Percentiles rank a stretch among this genome's conserved stretches.
phyloP scores from a whole-genome alignment of 768 basidiomycete species.

The Mycena albidolilacea region DNA sequence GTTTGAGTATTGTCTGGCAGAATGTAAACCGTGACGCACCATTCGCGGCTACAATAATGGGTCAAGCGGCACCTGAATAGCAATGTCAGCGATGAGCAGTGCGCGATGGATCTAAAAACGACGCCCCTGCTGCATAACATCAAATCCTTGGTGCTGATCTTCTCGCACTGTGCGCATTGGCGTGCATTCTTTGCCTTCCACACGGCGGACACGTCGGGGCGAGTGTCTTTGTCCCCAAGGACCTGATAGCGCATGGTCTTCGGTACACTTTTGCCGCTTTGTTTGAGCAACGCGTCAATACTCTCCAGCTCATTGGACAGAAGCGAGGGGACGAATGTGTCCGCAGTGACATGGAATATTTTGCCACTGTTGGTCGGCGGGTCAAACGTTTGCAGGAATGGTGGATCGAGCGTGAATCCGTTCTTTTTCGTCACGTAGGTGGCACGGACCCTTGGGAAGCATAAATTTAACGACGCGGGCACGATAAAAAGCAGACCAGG shows the following conservation, averaged over 20 bases:
- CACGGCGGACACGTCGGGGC: constrained; percentile 34
- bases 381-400: constrained; percentile 33
- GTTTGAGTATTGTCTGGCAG: not conserved
- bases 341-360: constrained; percentile 43
- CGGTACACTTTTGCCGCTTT: constrained; percentile 24
- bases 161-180: constrained; percentile 42
- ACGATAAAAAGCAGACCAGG: constrained; percentile 15
- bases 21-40: constrained; percentile 35
- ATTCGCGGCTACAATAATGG: constrained; percentile 44
- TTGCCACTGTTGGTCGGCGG: constrained; percentile 9
- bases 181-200: constrained; percentile 41
- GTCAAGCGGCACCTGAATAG: constrained; percentile 21
- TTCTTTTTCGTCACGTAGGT: constrained; percentile 45
- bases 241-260: constrained; percentile 39
- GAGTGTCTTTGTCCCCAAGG: constrained; percentile 38
- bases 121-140: constrained; percentile 25
- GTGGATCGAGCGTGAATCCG: constrained; percentile 29
- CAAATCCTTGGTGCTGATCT: constrained; percentile 28
- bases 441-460: constrained; percentile 36
- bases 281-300: constrained; percentile 45
- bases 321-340: constrained; percentile 45
- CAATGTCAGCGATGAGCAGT: constrained; percentile 14
- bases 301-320: constrained; percentile 46
- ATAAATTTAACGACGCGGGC: not conserved
- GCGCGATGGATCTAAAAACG: not conserved